These are phyloP conservation scores for Fusarium buharicum DNA, from an alignment of 2,329 filamentous ascomycete genomes.

Conservation along the genomic window DNA sequence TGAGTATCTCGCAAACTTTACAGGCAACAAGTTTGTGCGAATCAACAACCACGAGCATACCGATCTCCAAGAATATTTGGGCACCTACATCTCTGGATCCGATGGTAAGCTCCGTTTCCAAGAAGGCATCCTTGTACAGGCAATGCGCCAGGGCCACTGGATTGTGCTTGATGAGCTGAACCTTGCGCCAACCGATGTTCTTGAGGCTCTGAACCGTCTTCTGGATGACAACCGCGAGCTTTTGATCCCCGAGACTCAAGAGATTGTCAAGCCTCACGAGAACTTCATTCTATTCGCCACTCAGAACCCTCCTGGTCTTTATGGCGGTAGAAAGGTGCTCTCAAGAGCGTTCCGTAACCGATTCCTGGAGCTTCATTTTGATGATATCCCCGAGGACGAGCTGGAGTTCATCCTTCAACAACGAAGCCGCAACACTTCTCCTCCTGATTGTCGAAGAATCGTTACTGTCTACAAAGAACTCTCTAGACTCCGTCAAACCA, in stretches of 20 bases:
- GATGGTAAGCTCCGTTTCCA: conserved; percentile 91
- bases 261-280: conserved; percentile 88
- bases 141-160: conserved; percentile 93
- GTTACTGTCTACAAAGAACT: conserved; percentile 95
- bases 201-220: conserved; percentile 94
- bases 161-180: conserved; percentile 98
- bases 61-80: conserved; percentile 96
- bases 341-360: conserved; percentile 96
- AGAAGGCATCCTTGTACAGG: conserved; percentile 92
- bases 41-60: conserved; percentile 99
- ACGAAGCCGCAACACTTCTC: conserved; percentile 84
- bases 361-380: conserved; percentile 96
- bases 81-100: conserved; percentile 87
- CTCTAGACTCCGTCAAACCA: conserved; percentile 88
- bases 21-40: conserved; percentile 94
- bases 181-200: conserved; percentile 92
- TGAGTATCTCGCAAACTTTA: conserved; percentile 95
- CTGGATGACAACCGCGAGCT: conserved; percentile 97
- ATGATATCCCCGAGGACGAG: conserved; percentile 96
- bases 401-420: conserved; percentile 90
- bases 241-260: conserved; percentile 95
- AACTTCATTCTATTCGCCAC: conserved; percentile 99
- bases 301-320: conserved; percentile 94
- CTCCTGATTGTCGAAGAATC: conserved; percentile 90
- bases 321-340: conserved; percentile 91